Evolutionary conservation across 768 basidiomycete genomes (phyloP).

Genomic region (Galerina sulciceps): DNA sequence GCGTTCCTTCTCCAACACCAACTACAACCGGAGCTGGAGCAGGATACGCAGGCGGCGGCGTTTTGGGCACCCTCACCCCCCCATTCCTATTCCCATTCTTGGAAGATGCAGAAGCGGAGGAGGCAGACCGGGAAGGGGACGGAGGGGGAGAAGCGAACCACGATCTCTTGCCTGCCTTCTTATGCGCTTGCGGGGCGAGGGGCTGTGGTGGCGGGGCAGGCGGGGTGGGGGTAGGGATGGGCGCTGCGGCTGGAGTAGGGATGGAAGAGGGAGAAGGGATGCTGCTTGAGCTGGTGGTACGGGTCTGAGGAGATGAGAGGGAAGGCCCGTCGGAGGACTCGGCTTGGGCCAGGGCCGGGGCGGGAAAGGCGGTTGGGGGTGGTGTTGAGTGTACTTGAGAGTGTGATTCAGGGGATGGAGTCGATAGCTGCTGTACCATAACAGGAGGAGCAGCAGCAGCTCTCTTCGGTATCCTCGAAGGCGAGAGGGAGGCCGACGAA

Average conservation of each 20-base stretch:
- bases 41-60: conserved; percentile 12
- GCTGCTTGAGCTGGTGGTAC: no score
- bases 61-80: not conserved
- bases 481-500: not conserved
- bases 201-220: not conserved
- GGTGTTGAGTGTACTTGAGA: no score
- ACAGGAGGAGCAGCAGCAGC: not conserved
- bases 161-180: not conserved
- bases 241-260: not conserved
- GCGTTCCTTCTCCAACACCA: not conserved
- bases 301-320: no score
- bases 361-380: no score
- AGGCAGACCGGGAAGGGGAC: not conserved
- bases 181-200: not conserved
- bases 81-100: no score
- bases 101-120: not conserved
- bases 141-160: conserved; percentile 7
- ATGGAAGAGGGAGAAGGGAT: no score
- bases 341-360: no score
- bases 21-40: not conserved
- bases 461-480: no score
- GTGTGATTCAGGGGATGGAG: no score
- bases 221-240: not conserved
- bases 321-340: no score
- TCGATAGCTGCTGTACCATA: not conserved